These are phyloP conservation scores for Blastobotrys serpentis DNA, from an alignment of 1,139 yeast genomes.

Conservation along the genomic window DNA sequence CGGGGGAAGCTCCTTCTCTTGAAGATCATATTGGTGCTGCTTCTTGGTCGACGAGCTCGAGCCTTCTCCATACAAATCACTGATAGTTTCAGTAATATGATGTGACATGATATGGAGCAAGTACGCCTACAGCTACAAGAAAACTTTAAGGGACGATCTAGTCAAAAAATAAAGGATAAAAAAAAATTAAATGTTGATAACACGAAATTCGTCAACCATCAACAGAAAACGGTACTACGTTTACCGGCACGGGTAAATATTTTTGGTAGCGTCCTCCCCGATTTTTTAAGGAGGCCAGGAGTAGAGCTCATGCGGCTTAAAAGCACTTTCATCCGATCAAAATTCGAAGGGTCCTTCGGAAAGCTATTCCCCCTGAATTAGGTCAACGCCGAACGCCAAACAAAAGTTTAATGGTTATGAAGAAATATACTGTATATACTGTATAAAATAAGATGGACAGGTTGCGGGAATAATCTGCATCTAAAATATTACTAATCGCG, in stretches of 20 bases:
- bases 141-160: no score
- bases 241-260: conserved; percentile 5
- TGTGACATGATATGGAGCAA: conserved; percentile 6
- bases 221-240: conserved; percentile 1
- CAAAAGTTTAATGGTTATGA: no score
- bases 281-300: conserved; percentile 3
- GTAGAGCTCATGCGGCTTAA: neutral
- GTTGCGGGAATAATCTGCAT: no score
- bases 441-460: no score
- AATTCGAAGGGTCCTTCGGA: no score
- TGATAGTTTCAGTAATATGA: conserved; percentile 7
- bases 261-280: neutral
- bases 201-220: conserved; percentile 2
- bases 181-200: neutral
- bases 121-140: neutral
- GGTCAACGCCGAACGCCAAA: no score
- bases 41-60: neutral
- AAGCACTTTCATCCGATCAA: no score
- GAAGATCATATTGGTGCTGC: neutral
- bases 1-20: conserved; percentile 10
- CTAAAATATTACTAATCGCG: no score
- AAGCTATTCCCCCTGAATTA: neutral
- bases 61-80: conserved; percentile 9
- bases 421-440: no score
- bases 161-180: neutral